phyloP scores from a whole-genome alignment of 768 basidiomycete genomes.

The Mycena amicta region DNA sequence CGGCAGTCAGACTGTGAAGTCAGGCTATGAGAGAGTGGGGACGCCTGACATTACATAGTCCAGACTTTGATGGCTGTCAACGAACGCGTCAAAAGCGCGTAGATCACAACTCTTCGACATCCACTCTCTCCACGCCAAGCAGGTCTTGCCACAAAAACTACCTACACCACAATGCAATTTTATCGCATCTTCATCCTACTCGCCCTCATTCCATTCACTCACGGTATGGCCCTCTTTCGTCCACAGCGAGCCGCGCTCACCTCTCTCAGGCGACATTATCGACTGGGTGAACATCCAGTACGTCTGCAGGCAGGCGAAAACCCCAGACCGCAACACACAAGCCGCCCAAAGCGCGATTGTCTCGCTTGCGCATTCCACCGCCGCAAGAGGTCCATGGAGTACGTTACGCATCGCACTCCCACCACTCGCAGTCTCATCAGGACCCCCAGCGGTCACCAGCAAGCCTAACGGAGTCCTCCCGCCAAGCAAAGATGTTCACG shows the following conservation, averaged over 20 bases:
- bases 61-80: no score
- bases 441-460: slow-evolving; percentile 39
- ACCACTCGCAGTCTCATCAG: neutral
- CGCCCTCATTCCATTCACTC: neutral
- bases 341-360: slow-evolving; percentile 39
- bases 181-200: neutral
- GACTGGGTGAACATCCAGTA: slow-evolving; percentile 56
- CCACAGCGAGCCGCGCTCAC: slow-evolving; percentile 1
- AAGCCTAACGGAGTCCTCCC: slow-evolving; percentile 22
- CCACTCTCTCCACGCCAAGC: neutral
- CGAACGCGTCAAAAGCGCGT: neutral
- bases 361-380: slow-evolving; percentile 36
- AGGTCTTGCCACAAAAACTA: neutral
- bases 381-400: slow-evolving; percentile 45
- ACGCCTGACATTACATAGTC: no score
- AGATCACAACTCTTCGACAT: neutral
- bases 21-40: no score
- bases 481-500: slow-evolving; percentile 38
- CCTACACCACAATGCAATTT: neutral
- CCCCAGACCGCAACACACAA: slow-evolving; percentile 28
- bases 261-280: slow-evolving; percentile 41
- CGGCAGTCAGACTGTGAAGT: no score
- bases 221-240: neutral
- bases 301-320: slow-evolving; percentile 32
- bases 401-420: slow-evolving; percentile 14